Base-by-base conservation (phyloP, 2,329 filamentous ascomycete species). In the Stemphylium beticola region DNA sequence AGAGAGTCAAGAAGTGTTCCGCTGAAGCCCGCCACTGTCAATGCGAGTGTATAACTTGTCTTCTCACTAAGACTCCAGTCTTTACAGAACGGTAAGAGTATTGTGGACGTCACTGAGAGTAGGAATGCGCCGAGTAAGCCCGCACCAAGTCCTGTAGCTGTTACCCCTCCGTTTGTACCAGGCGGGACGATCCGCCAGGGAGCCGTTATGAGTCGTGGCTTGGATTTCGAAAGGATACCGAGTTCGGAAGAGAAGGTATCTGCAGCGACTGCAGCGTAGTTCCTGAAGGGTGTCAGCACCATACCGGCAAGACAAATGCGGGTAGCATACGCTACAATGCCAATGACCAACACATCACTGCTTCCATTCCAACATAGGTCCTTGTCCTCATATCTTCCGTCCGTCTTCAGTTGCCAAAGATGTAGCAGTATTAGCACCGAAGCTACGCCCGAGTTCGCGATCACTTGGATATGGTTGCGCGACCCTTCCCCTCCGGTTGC, bases 171-270 rank as follows among this genome's bases (percentile, higher is more conserved):
- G 71, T 99, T 99, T 37, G 95, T 98, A 44, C 95, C 95, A 1
- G 85, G 88, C 0, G 95, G 93, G 0, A 98, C 95, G 60, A 85
- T 83, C 55, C 90, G 87, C 68, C 95, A 82, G 14, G 83, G 86
- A 12, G 90, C 93, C 4, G 92, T 97, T 71, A 99, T 93, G 33
- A 99, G 85, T 32, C 93, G 87, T 8, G 95, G 95, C 39, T 85
- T 79, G 20, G 83, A 83, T 55, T 82, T 85, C 6, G 93, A 89
- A 11, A 99, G 82, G 52, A 99, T 99, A 12, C 95, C 95, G 17
- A 99, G 86, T 78, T 99, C 95, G 10, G 92, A 96, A 53, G 90
- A 93, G 74, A 97, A 95, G 0, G 95, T 99, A 74, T 99, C 95
- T 44, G 93, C 91, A 17, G 92, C 87, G 9, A 96, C 92, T 43